Conservation (phyloP, 331 rosid species). For the Prunus yedoensis region DNA sequence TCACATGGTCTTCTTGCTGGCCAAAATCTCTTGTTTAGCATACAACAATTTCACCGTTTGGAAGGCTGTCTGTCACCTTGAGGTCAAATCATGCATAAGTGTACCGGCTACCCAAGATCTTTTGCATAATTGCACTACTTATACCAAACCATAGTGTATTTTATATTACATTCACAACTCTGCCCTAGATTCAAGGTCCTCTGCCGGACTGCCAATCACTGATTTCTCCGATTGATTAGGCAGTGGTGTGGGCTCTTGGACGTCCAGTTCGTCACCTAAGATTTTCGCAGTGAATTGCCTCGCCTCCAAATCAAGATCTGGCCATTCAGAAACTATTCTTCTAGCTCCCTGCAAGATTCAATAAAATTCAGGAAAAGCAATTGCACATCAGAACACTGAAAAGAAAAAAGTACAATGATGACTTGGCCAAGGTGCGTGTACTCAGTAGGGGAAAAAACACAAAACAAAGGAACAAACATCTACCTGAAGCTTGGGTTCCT, state of each 20-base stretch:
- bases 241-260: constrained; percentile 42
- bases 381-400: not conserved
- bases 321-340: constrained; percentile 93
- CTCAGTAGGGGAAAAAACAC: constrained; percentile 11
- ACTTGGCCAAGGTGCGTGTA: constrained; percentile 2
- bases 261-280: constrained; percentile 55
- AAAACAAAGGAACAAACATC: constrained; percentile 14
- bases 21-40: not conserved
- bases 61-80: constrained; percentile 6
- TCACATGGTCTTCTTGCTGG: constrained; percentile 10
- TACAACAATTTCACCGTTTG: not conserved
- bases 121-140: constrained; percentile 8
- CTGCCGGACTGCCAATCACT: constrained; percentile 22
- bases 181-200: constrained; percentile 69
- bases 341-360: constrained; percentile 70
- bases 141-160: not conserved
- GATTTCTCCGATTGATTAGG: constrained; percentile 35
- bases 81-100: constrained; percentile 8
- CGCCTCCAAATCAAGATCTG: constrained; percentile 89
- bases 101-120: constrained; percentile 21
- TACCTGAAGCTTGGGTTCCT: constrained; percentile 99
- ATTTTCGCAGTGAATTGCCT: constrained; percentile 75
- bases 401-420: not conserved
- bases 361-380: not conserved
- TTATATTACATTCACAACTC: constrained; percentile 54